Conservation (phyloP, 139 green algal genomes). For the Micractinium sp. region DNA sequence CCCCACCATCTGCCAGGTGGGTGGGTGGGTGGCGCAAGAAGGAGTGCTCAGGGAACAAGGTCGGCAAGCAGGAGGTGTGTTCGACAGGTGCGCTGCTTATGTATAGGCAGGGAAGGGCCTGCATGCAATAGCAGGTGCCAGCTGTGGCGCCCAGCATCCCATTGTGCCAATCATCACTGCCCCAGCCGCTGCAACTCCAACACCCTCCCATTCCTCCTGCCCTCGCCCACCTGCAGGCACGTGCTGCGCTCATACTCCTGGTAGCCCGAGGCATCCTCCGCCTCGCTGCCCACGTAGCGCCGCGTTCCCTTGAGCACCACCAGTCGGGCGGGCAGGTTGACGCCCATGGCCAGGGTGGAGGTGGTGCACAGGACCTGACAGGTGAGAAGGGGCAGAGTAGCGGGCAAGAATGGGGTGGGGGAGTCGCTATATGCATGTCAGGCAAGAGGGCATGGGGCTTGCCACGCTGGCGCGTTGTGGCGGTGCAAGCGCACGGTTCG, state of each 20-base stretch:
- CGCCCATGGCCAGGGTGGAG: conserved; percentile 88
- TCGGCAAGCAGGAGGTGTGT: no score
- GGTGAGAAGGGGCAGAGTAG: background rate
- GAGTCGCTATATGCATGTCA: background rate
- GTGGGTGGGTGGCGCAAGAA: background rate
- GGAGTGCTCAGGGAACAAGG: background rate
- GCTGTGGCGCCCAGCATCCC: no score
- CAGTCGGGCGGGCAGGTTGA: conserved; percentile 95
- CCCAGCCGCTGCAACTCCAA: background rate
- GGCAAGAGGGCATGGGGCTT: no score
- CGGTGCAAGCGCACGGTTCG: no score
- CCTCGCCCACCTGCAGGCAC: conserved; percentile 55
- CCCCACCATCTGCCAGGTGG: conserved; percentile 81
- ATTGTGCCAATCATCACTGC: no score
- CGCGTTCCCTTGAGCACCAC: conserved; percentile 90
- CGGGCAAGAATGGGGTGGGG: background rate
- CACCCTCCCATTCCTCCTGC: background rate
- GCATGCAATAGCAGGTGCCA: no score
- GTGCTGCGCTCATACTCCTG: conserved; percentile 87
- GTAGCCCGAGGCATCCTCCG: conserved; percentile 65
- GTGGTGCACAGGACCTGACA: conserved; percentile 87
- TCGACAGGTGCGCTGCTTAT: background rate
- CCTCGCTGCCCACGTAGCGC: conserved; percentile 53
- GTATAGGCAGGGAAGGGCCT: background rate
- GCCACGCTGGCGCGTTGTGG: background rate